These are phyloP conservation scores for Podospora pseudocomata DNA, from an alignment of 495 filamentous ascomycete species.

Conservation along the genomic window DNA sequence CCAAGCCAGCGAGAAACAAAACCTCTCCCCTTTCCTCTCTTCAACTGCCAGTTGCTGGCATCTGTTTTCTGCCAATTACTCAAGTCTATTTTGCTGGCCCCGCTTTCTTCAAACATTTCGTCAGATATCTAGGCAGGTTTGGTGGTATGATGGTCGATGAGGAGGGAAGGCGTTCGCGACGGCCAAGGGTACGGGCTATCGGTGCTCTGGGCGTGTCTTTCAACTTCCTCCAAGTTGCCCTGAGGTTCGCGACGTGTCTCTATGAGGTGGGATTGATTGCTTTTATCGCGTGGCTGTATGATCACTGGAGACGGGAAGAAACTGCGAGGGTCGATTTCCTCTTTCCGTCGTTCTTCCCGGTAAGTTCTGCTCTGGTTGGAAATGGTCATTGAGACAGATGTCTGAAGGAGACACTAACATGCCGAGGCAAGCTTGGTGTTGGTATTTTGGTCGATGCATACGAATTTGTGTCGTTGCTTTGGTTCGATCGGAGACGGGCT, in stretches of 20 bases:
- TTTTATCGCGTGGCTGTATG: slow-evolving; percentile 23
- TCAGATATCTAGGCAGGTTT: neutral
- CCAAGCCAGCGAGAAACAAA: neutral
- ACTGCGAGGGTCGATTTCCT: slow-evolving; percentile 24
- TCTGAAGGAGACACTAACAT: neutral
- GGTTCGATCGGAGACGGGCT: slow-evolving; percentile 13
- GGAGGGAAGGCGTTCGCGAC: neutral
- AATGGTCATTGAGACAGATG: neutral
- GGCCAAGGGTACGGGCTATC: neutral
- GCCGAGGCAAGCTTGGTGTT: slow-evolving; percentile 12
- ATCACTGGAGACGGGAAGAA: slow-evolving; percentile 19
- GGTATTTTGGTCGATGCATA: slow-evolving; percentile 19
- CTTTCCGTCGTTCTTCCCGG: slow-evolving; percentile 30
- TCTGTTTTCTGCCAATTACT: no score
- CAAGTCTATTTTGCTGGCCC: no score
- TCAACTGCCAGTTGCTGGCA: no score
- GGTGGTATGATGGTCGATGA: neutral
- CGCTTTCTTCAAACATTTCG: neutral
- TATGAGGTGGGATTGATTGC: slow-evolving; percentile 19
- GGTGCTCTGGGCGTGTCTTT: slow-evolving; percentile 20
- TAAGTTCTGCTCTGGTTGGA: slow-evolving; percentile 7
- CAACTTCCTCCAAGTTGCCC: slow-evolving; percentile 18
- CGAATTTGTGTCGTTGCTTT: slow-evolving; percentile 24
- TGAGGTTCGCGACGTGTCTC: slow-evolving; percentile 16
- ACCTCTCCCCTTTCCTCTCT: neutral